Conservation (phyloP, 1,284 basidiomycete genomes). For the Pascua guehoae region DNA sequence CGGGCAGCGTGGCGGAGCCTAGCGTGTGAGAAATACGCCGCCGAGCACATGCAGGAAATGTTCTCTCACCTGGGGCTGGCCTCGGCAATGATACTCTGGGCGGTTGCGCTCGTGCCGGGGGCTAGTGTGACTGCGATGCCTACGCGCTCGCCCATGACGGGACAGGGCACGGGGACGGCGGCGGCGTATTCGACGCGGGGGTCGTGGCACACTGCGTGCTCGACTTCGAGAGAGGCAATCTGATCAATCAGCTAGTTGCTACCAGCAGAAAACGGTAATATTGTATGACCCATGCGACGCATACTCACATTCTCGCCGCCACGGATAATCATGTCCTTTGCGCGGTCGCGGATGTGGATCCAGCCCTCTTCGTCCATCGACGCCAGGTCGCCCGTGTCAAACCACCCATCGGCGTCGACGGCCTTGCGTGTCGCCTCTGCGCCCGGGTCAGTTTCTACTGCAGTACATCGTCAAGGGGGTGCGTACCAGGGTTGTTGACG, state of each 20-base stretch:
- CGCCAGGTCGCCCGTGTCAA: conserved; percentile 41
- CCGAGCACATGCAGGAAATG: not conserved
- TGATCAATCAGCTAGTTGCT: not conserved
- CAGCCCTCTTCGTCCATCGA: conserved; percentile 34
- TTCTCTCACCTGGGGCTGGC: not conserved
- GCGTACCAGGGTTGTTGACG: conserved; percentile 19
- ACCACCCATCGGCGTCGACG: conserved; percentile 36
- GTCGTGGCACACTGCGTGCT: conserved; percentile 36
- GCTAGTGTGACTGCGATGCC: conserved; percentile 33
- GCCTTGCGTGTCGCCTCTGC: conserved; percentile 16
- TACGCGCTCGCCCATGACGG: conserved; percentile 35
- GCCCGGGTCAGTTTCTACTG: conserved; percentile 13
- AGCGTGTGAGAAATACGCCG: not conserved
- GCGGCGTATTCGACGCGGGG: conserved; percentile 29
- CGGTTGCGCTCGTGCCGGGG: conserved; percentile 3
- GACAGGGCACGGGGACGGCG: conserved; percentile 34
- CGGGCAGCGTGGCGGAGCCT: conserved; percentile 12
- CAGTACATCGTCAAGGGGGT: too few relatives aligned
- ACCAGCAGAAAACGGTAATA: too few relatives aligned
- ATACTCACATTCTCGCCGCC: conserved; percentile 44
- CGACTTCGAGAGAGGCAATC: conserved; percentile 38
- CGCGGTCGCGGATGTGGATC: conserved; percentile 37
- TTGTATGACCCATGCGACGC: too few relatives aligned
- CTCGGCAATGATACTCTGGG: not conserved
- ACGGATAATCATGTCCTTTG: conserved; percentile 36